Base-by-base conservation (phyloP, 2,329 filamentous ascomycete genomes). In the Xylaria sp. region DNA sequence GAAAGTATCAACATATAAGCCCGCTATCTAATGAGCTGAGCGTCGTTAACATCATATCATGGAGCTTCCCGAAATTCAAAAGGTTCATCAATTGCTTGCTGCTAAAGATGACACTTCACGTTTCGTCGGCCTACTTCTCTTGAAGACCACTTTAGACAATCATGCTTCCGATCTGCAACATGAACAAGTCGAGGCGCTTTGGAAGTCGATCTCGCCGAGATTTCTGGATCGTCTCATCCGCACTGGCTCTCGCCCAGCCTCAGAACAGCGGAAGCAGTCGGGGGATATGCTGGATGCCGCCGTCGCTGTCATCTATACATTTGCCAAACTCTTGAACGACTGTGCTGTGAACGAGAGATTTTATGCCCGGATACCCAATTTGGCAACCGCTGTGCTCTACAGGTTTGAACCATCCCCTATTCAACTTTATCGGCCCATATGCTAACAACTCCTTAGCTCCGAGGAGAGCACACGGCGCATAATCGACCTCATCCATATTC, bases 121-220 rank as follows among this genome's bases (percentile, higher is more conserved):
- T 74, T 92, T 92, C 72, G 89, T 91, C 46, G 90, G 89, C 7
- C 81, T 92, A 26, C 88, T 89, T 0, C 82, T 92, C 26, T 83
- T 92, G 59, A 90, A 89, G 74, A 87, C 88, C n/a, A 79, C 90
- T 13, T 82, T 92, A 38, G 89, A 92, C 77, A 89, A 87, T 75
- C 65, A 68, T 48, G 85, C 86, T 6, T 79, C 83, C 26, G 77
- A 83, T n/a, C 77, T 89, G 26, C 83, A 83, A 53, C 78, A 83
- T 61, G 83, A 89, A 77, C 80, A 82, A 10, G 77, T 78, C 1
- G 76, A 75, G 7, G 74, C 76, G 15, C 79, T 91, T 49, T 92
- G 90, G 90, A 79, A 83, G 40, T 83, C 84, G 38, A 83, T 92
- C 26, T 85, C 89, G 3, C 80, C 86, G 70, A 90, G 84, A 68